A percentile compares a stretch with the other conserved stretches of the same genome.
Evolutionary conservation across 768 basidiomycete species (phyloP).

Genomic region (Phlegmacium glaucopus): DNA sequence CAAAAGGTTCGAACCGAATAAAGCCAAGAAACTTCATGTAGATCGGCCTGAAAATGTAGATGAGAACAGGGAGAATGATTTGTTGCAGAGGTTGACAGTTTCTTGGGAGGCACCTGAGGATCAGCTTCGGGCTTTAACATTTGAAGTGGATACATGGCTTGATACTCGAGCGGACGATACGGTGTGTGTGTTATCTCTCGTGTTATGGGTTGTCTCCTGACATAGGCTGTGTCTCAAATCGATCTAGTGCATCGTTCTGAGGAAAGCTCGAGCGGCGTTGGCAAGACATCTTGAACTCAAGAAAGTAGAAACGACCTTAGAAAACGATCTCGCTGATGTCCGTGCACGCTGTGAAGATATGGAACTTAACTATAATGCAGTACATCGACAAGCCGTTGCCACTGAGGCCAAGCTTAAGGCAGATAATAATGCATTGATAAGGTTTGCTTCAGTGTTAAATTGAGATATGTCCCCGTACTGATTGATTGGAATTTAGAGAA

Average conservation of each 20-base stretch:
- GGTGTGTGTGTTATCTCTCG: constrained; percentile 21
- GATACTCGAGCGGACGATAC: constrained; percentile 33
- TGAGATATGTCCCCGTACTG: too few relatives aligned
- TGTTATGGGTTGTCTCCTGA: not conserved
- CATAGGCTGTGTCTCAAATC: not conserved
- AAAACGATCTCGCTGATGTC: not conserved
- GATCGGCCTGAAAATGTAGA: constrained; percentile 39
- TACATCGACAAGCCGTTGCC: too few relatives aligned
- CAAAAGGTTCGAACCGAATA: constrained; percentile 51
- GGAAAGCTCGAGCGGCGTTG: not conserved
- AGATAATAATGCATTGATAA: too few relatives aligned
- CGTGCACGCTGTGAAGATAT: not conserved
- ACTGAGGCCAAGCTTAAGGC: too few relatives aligned
- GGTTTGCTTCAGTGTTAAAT: too few relatives aligned
- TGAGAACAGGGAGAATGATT: constrained; percentile 32
- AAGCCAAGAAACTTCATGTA: constrained; percentile 67
- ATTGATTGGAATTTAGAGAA: constrained; percentile 17
- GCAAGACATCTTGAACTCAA: not conserved
- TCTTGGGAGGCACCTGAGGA: constrained; percentile 39
- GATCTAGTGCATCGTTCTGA: not conserved
- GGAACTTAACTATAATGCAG: not conserved
- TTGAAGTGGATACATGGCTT: constrained; percentile 54
- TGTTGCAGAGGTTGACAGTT: constrained; percentile 33
- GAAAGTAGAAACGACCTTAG: not conserved
- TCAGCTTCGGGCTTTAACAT: constrained; percentile 33